phyloP scores from a whole-genome alignment of 805 yeast species.

The Yarrowia divulgata region DNA sequence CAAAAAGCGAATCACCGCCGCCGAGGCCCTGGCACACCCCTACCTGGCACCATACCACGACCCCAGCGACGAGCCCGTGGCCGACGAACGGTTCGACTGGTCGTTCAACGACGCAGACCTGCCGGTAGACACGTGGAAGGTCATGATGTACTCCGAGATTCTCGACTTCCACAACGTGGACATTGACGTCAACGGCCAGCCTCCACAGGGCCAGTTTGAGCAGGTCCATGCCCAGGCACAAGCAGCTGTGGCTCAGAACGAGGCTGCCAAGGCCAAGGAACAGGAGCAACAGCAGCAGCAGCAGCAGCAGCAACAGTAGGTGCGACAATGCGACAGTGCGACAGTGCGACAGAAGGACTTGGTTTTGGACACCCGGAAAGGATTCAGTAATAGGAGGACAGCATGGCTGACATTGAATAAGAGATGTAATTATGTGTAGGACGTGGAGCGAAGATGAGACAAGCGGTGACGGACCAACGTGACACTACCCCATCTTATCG shows the following conservation, averaged over 20 bases:
- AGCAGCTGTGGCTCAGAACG: constrained; percentile 30
- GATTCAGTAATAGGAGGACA: constrained; percentile 31
- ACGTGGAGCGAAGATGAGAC: not conserved
- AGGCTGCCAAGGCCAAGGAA: constrained; percentile 35
- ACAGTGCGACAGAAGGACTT: not conserved
- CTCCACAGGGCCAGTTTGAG: constrained; percentile 38
- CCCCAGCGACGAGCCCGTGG: constrained; percentile 95
- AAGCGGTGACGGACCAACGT: not conserved
- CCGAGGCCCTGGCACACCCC: constrained; percentile 86
- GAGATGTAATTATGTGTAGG: constrained; percentile 6
- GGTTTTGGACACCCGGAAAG: not conserved
- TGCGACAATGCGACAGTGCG: not conserved
- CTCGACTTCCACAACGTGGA: constrained; percentile 94
- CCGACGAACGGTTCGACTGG: constrained; percentile 95
- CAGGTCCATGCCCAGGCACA: constrained; percentile 39
- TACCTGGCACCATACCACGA: constrained; percentile 96
- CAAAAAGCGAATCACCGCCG: constrained; percentile 90
- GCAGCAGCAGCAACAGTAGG: not conserved
- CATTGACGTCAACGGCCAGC: constrained; percentile 38
- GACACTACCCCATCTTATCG: constrained; percentile 1
- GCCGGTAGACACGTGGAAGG: constrained; percentile 98
- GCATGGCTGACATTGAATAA: constrained; percentile 27
- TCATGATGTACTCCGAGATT: constrained; percentile 98
- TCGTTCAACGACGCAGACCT: constrained; percentile 96
- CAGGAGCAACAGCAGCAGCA: constrained; percentile 35